These are phyloP conservation scores for Xerocomus nothofagi DNA, from an alignment of 1,284 basidiomycete species.

Conservation along the genomic window DNA sequence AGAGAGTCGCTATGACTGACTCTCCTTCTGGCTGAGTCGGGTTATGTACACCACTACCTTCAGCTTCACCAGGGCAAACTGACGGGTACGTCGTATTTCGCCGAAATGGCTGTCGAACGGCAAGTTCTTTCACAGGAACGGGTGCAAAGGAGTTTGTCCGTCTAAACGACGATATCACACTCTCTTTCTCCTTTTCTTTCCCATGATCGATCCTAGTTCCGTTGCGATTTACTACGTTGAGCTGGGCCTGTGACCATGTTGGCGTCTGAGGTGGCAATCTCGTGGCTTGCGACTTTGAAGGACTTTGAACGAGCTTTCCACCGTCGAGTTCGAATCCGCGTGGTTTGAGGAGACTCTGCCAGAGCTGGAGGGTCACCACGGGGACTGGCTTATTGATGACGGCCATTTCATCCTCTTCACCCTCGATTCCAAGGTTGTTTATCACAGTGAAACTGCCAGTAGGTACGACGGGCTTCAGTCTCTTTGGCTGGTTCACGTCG, in stretches of 20 bases:
- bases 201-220: constrained; percentile 2
- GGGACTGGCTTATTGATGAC: constrained; percentile 55
- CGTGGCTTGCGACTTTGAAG: constrained; percentile 44
- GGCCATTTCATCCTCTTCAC: constrained; percentile 48
- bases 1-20: constrained; percentile 37
- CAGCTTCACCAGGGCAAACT: constrained; percentile 21
- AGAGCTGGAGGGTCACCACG: constrained; percentile 60
- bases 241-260: constrained; percentile 10
- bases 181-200: constrained; percentile 32
- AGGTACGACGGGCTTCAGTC: constrained; percentile 8
- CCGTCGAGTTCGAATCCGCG: constrained; percentile 61
- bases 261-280: constrained; percentile 16
- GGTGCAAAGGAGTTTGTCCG: constrained; percentile 60
- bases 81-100: constrained; percentile 36
- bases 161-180: constrained; percentile 55
- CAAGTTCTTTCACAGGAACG: constrained; percentile 23
- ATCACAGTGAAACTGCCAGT: constrained; percentile 27
- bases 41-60: constrained; percentile 16
- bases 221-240: background rate
- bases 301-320: constrained; percentile 56
- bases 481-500: background rate
- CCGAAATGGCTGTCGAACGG: constrained; percentile 49
- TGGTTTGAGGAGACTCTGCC: constrained; percentile 61
- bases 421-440: constrained; percentile 19
- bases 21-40: background rate